These are phyloP conservation scores for Stenocarpella maydis DNA, from an alignment of 2,329 filamentous ascomycete genomes.

Conservation along the genomic window DNA sequence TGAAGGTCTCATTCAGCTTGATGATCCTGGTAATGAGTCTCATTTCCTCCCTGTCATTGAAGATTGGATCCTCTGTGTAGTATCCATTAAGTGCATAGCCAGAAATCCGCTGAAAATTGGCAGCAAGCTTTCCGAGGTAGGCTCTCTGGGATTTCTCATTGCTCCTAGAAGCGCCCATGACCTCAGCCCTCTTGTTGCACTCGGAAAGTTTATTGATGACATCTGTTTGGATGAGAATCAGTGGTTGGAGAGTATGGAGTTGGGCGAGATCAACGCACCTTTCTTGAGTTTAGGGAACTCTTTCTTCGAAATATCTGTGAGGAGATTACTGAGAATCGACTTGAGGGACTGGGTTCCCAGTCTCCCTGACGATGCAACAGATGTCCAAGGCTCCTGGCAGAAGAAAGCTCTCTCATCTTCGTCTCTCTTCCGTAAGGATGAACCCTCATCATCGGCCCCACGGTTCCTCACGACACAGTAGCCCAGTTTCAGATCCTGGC, in stretches of 20 bases:
- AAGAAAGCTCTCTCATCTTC: conserved; percentile 51
- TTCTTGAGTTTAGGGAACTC: conserved; percentile 47
- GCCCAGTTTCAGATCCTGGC: conserved; percentile 52
- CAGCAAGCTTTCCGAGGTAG: conserved; percentile 47
- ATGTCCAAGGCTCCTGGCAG: conserved; percentile 45
- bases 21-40: conserved; percentile 51
- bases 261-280: not conserved
- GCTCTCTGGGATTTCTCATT: conserved; percentile 44
- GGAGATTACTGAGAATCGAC: conserved; percentile 46
- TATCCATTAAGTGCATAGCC: conserved; percentile 46
- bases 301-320: conserved; percentile 51
- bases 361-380: conserved; percentile 38
- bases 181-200: conserved; percentile 36
- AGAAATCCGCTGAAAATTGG: conserved; percentile 42
- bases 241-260: not conserved
- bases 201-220: conserved; percentile 36
- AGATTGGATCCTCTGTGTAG: conserved; percentile 45
- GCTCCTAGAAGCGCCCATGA: conserved; percentile 44
- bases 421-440: conserved; percentile 44
- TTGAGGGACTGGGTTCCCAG: conserved; percentile 49
- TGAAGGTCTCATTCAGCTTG: conserved; percentile 49
- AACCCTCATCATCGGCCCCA: conserved; percentile 50
- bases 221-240: conserved; percentile 35
- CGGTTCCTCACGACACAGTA: conserved; percentile 60
- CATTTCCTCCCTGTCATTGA: conserved; percentile 40